Conservation (phyloP, 352 stramenopile genomes). For the Aphanomyces astaci region DNA sequence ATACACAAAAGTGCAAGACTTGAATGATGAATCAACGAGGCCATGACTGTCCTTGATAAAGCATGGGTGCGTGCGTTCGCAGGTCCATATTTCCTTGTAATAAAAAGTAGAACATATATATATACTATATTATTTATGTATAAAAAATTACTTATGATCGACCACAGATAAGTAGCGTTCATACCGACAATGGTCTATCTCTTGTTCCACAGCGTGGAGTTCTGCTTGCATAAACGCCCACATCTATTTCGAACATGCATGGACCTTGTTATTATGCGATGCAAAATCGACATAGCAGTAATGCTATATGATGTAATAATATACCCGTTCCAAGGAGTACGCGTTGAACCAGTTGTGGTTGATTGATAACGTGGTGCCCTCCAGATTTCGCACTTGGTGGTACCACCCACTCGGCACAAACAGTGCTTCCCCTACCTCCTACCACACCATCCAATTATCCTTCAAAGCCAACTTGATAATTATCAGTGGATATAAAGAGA, state of each 20-base stretch:
- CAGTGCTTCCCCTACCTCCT: constrained; percentile 74
- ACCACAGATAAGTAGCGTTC: neutral
- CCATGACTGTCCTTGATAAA: too few relatives aligned
- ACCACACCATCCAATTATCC: constrained; percentile 10
- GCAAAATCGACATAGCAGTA: too few relatives aligned
- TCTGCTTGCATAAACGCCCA: constrained; percentile 69
- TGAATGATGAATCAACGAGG: too few relatives aligned
- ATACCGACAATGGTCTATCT: constrained; percentile 34
- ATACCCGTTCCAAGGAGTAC: constrained; percentile 36
- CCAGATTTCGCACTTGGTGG: constrained; percentile 91
- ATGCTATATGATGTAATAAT: too few relatives aligned
- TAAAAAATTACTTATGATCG: too few relatives aligned
- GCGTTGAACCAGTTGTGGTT: constrained; percentile 98
- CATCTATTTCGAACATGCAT: constrained; percentile 25
- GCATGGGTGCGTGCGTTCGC: too few relatives aligned
- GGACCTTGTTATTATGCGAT: neutral
- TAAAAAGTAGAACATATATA: too few relatives aligned
- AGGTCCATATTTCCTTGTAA: too few relatives aligned
- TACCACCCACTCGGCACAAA: constrained; percentile 97
- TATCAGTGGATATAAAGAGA: too few relatives aligned
- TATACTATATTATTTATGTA: too few relatives aligned
- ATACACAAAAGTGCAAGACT: neutral
- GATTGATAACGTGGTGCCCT: constrained; percentile 88
- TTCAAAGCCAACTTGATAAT: constrained; percentile 29
- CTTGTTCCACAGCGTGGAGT: constrained; percentile 44